Percentiles rank a stretch among this genome's conserved stretches.
phyloP scores from a whole-genome alignment of 108 stramenopile genomes.

The Cylindrotheca fusiformis region DNA sequence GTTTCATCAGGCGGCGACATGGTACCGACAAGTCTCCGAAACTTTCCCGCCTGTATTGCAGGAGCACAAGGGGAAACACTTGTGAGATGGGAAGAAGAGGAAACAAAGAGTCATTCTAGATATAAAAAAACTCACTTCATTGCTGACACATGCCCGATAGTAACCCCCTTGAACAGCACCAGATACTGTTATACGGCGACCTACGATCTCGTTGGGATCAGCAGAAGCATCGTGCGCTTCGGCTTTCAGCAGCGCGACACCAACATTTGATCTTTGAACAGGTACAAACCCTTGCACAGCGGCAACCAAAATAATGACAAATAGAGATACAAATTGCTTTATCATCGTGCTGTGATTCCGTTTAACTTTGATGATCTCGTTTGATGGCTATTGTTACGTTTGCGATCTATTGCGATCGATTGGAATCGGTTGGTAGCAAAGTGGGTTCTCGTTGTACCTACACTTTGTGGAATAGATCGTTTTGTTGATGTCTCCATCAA shows the following conservation, averaged over 20 bases:
- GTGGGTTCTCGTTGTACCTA: neutral
- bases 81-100: neutral
- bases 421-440: too few species aligned
- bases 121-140: conserved; percentile 78
- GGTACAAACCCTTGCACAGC: conserved; percentile 8
- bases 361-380: too few species aligned
- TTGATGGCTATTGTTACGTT: too few species aligned
- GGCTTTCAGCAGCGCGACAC: neutral
- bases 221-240: neutral
- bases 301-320: neutral
- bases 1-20: conserved; percentile 75
- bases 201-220: conserved; percentile 40
- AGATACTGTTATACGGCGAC: conserved; percentile 56
- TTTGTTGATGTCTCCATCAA: too few species aligned
- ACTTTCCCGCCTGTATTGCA: conserved; percentile 51
- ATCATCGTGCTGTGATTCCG: too few species aligned
- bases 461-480: too few species aligned
- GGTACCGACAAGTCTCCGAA: conserved; percentile 71
- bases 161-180: conserved; percentile 85
- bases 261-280: neutral
- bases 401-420: too few species aligned
- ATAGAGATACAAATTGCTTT: neutral
- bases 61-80: neutral
- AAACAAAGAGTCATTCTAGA: conserved; percentile 9
- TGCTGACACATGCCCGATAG: conserved; percentile 73